A percentile compares a stretch with the other conserved stretches of the same genome.
Conservation (phyloP, 495 filamentous ascomycete genomes). For the Pseudomonodictys pantanalensis region DNA sequence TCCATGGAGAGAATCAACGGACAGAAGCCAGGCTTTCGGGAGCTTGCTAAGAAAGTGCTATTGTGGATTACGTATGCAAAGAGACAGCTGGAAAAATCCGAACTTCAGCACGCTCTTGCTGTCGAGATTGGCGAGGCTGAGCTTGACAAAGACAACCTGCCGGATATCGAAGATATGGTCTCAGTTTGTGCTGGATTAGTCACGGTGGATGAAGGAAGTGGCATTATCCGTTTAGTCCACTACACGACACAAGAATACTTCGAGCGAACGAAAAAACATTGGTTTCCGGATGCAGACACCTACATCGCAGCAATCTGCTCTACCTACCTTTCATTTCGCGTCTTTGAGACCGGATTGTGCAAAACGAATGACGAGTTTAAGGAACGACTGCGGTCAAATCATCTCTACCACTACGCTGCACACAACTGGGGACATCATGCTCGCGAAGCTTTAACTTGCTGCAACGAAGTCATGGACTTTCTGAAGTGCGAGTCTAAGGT, state of each 20-base stretch:
- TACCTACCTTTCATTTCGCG: constrained; percentile 2
- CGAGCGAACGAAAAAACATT: neutral
- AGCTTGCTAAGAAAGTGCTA: constrained; percentile 43
- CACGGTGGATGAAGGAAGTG: constrained; percentile 47
- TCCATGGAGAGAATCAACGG: constrained; percentile 46
- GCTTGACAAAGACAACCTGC: constrained; percentile 46
- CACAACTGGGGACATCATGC: neutral
- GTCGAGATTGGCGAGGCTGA: constrained; percentile 33
- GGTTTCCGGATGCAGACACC: constrained; percentile 3
- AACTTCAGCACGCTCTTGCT: constrained; percentile 52
- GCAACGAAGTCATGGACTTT: neutral
- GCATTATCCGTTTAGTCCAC: constrained; percentile 52
- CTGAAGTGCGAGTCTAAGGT: neutral
- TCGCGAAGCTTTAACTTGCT: neutral
- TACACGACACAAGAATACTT: constrained; percentile 27
- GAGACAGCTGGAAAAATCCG: constrained; percentile 42
- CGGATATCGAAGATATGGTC: constrained; percentile 41
- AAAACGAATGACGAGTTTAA: neutral
- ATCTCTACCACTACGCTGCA: neutral
- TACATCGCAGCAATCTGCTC: neutral
- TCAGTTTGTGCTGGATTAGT: constrained; percentile 54
- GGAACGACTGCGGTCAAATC: neutral
- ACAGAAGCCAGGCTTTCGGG: constrained; percentile 29
- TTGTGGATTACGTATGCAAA: constrained; percentile 48
- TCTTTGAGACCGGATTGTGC: neutral